phyloP scores from a whole-genome alignment of 768 basidiomycete genomes.

The Lactarius evosmus region DNA sequence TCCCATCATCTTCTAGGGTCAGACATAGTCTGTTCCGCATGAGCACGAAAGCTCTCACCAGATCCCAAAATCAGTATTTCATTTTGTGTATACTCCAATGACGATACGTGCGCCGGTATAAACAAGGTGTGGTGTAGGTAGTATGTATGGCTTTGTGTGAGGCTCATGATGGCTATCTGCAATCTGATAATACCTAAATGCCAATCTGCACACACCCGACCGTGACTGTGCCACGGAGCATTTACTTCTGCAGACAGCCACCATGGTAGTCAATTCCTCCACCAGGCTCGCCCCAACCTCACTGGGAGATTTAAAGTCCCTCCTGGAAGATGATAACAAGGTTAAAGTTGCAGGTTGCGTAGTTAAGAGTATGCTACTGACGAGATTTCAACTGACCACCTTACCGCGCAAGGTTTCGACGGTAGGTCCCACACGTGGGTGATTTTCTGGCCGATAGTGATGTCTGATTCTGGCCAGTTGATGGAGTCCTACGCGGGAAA shows the following conservation, averaged over 20 bases:
- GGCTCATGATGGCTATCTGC: not conserved
- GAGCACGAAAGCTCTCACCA: slow-evolving; percentile 39
- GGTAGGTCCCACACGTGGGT: slow-evolving; percentile 43
- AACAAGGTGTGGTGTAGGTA: slow-evolving; percentile 32
- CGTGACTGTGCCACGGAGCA: not conserved
- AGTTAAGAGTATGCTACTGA: slow-evolving; percentile 30
- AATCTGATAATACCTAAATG: not conserved
- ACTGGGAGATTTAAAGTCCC: slow-evolving; percentile 51
- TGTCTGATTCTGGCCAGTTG: slow-evolving; percentile 49
- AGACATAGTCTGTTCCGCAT: slow-evolving; percentile 30
- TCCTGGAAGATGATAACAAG: slow-evolving; percentile 66
- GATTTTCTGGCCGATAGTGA: not conserved
- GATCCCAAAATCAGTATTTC: slow-evolving; percentile 58
- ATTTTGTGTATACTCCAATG: slow-evolving; percentile 48
- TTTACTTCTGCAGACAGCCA: slow-evolving; percentile 1
- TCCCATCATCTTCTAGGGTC: slow-evolving; percentile 46
- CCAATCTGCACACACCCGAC: not conserved
- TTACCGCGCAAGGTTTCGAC: slow-evolving; percentile 52
- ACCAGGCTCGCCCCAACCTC: slow-evolving; percentile 47
- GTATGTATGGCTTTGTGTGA: not conserved
- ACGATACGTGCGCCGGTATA: slow-evolving; percentile 52
- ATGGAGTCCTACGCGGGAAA: slow-evolving; percentile 94
- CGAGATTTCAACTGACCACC: slow-evolving; percentile 9
- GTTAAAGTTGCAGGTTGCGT: slow-evolving; percentile 88
- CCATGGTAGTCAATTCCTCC: slow-evolving; percentile 28